These are phyloP conservation scores for Oenanthe javanica DNA, from an alignment of 140 eudicot species.

Conservation along the genomic window DNA sequence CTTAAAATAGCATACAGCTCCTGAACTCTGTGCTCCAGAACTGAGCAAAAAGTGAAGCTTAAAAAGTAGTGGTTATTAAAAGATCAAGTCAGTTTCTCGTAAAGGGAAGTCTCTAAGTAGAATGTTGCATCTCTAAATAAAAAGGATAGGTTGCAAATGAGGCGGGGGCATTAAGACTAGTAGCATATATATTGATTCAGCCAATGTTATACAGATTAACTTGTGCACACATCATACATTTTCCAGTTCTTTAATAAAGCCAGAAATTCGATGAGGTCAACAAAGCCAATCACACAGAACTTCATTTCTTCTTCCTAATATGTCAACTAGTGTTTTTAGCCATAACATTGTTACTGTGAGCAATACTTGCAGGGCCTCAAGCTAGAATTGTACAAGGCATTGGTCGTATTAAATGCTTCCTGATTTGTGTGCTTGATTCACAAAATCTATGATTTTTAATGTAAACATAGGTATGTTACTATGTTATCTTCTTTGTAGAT, in stretches of 20 bases:
- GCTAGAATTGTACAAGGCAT: background rate
- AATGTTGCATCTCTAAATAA: background rate
- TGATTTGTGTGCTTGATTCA: background rate
- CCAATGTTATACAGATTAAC: background rate
- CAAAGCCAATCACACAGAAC: background rate
- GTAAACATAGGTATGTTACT: background rate
- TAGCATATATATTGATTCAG: background rate
- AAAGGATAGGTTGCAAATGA: background rate
- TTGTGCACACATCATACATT: background rate
- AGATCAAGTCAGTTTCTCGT: background rate
- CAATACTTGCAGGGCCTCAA: background rate
- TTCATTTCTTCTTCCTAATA: background rate
- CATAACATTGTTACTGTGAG: background rate
- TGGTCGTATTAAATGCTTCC: background rate
- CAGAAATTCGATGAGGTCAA: background rate
- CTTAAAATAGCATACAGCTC: background rate
- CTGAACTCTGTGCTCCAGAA: background rate
- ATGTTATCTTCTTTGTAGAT: background rate
- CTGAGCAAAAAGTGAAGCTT: background rate
- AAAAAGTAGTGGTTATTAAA: background rate
- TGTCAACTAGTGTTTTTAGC: background rate
- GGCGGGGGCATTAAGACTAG: background rate
- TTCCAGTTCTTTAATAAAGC: constrained; percentile 1
- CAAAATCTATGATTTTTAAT: background rate
- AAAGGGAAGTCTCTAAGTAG: background rate